Conservation (phyloP, 106 monocot genomes). For the Dioscorea dumetorum region DNA sequence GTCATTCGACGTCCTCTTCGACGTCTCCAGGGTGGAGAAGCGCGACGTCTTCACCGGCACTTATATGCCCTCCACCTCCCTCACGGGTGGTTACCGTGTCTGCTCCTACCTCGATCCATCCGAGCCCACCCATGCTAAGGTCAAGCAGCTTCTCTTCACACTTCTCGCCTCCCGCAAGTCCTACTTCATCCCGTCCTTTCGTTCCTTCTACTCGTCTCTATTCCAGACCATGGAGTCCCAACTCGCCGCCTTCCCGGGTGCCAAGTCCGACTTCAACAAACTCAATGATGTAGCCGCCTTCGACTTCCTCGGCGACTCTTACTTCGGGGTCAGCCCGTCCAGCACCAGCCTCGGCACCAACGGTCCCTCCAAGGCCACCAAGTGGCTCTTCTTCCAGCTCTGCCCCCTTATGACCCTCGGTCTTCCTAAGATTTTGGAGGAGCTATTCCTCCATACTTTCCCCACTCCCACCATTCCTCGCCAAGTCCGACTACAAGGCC, state of each 20-base stretch:
- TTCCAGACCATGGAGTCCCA: conserved; percentile 28
- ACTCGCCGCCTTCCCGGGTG: conserved; percentile 5
- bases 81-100: conserved; percentile 53
- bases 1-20: conserved; percentile 48
- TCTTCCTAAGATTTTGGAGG: conserved; percentile 32
- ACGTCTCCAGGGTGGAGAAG: conserved; percentile 44
- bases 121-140: conserved; percentile 32
- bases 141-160: conserved; percentile 39
- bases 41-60: conserved; percentile 34
- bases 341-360: conserved; percentile 2
- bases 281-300: conserved; percentile 31
- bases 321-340: conserved; percentile 21
- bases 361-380: conserved; percentile 14
- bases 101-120: conserved; percentile 62
- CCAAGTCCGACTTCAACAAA: conserved; percentile 31
- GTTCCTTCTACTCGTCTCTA: conserved; percentile 18
- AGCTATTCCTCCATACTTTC: conserved; percentile 48
- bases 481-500: conserved; percentile 17
- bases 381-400: conserved; percentile 41
- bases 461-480: conserved; percentile 28
- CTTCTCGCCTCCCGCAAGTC: conserved; percentile 21
- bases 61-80: conserved; percentile 35
- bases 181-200: conserved; percentile 32
- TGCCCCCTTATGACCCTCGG: conserved; percentile 27
- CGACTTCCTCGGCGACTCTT: conserved; percentile 33